Base-by-base conservation (phyloP, 2,329 filamentous ascomycete genomes). In the Epicoccum sorghinum region DNA sequence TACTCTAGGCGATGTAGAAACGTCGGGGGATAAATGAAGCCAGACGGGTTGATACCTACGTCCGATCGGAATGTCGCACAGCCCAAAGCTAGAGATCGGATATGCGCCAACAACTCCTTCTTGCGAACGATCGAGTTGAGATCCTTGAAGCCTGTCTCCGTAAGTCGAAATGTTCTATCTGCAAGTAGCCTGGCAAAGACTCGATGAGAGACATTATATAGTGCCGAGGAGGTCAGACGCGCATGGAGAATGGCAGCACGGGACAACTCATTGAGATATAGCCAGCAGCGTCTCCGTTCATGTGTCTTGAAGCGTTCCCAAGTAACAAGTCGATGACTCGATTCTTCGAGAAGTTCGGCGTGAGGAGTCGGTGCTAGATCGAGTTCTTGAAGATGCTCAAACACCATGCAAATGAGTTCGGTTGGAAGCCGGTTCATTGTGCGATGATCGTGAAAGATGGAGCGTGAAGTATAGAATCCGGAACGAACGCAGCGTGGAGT, bases 111-210 rank as follows among this genome's bases (percentile, higher is more conserved):
- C 7, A 54, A 24, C 7, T 40, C 32, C 8, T 36, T 22, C 13
- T 43, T 35, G n/a, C 32, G 44, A 18, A 38, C 30, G 10, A 49
- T 52, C 7, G 8, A 3, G 3, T 27, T 18, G 4, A 55, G 35
- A 36, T 52, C 47, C 30, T 52, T 27, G 3, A 47, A 43, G n/a
- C 43, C 43, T 14, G 41, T 23, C n/a, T 46, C 41, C 9, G 55
- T 55, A 23, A 55, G 38, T n/a, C 51, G 47, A 18, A 58, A 55
- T 7, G 22, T 39, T n/a, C 55, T 43, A 25, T 58, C 14, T 8
- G 37, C 44, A 12, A 55, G 46, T 6, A 58, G 7, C 3, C n/a
- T 42, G 4, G 51, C 52, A 22, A 55, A 55, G 12, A 6, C 29
- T 10, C 39, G 44, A 10, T 14, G 24, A 3, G 52, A 59, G 18